A percentile compares a stretch with the other conserved stretches of the same genome.
These are phyloP conservation scores for Trichosporon ovoides DNA, from an alignment of 1,284 basidiomycete species.

Conservation along the genomic window DNA sequence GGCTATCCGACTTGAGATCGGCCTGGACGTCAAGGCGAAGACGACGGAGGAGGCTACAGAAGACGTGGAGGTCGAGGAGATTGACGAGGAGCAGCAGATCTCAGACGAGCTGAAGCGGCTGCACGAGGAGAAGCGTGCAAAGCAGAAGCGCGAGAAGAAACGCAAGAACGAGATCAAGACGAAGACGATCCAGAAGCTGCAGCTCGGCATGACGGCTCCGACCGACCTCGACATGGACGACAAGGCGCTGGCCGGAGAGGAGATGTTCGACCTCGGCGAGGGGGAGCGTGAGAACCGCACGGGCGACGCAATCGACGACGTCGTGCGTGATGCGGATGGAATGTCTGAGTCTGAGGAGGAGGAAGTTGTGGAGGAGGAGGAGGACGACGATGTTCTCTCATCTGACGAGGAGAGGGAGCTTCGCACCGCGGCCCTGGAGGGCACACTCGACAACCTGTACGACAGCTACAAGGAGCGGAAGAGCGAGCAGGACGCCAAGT, in stretches of 20 bases:
- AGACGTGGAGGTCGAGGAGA: conserved; percentile 66
- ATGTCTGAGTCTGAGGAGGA: conserved; percentile 50
- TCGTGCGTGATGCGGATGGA: conserved; percentile 51
- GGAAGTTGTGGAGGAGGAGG: conserved; percentile 27
- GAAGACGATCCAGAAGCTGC: conserved; percentile 87
- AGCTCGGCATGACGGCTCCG: conserved; percentile 95
- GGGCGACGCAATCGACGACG: conserved; percentile 51
- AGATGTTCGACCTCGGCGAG: conserved; percentile 75
- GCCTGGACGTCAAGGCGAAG: conserved; percentile 72
- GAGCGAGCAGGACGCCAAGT: conserved; percentile 83
- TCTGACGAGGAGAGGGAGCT: conserved; percentile 66
- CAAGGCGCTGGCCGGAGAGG: conserved; percentile 59
- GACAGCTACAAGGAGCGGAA: conserved; percentile 77
- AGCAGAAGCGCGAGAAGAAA: conserved; percentile 75
- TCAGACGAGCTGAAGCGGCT: conserved; percentile 80
- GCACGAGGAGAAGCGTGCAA: conserved; percentile 68
- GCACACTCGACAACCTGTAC: conserved; percentile 81
- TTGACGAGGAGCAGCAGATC: conserved; percentile 83
- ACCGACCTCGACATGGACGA: conserved; percentile 81
- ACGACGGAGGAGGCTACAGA: conserved; percentile 69
- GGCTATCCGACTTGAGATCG: conserved; percentile 76
- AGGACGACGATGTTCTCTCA: conserved; percentile 57
- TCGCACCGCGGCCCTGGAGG: conserved; percentile 66
- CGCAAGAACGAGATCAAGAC: conserved; percentile 84
- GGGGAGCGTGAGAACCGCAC: conserved; percentile 56